phyloP scores from a whole-genome alignment of 148 eudicot genomes.

The Pharnaceum exiguum region DNA sequence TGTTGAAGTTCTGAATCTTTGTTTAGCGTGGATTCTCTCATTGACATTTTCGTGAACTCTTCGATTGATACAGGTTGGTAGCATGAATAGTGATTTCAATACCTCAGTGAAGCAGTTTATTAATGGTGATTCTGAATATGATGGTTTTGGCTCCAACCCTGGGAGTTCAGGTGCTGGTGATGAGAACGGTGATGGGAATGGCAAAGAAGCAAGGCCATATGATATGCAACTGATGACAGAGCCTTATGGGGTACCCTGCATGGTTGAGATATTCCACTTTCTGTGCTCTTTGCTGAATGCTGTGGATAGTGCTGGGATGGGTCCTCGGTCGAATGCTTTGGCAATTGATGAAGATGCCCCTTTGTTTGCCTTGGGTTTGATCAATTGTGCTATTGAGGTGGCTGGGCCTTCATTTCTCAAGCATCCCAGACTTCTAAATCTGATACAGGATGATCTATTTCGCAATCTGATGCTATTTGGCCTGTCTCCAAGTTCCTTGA shows the following conservation, averaged over 20 bases:
- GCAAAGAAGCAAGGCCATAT: constrained; percentile 47
- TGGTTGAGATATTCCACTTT: constrained; percentile 91
- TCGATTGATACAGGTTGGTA: constrained; percentile 38
- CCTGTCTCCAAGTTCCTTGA: constrained; percentile 80
- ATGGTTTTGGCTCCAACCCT: constrained; percentile 35
- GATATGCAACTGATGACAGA: constrained; percentile 50
- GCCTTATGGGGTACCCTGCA: constrained; percentile 85
- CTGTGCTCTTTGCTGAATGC: constrained; percentile 74
- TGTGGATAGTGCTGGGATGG: constrained; percentile 58
- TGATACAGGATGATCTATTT: constrained; percentile 86
- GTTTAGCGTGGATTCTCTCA: too few relatives aligned
- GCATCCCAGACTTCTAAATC: constrained; percentile 63
- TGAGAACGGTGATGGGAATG: constrained; percentile 47
- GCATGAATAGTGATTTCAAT: constrained; percentile 30
- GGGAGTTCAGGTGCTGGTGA: constrained; percentile 33
- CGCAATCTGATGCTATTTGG: constrained; percentile 85
- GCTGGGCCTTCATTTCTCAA: constrained; percentile 67
- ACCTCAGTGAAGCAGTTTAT: constrained; percentile 31
- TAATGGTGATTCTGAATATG: constrained; percentile 50
- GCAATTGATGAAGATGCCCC: constrained; percentile 93
- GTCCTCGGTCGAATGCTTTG: constrained; percentile 60
- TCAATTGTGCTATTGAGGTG: constrained; percentile 81
- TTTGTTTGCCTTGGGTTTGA: constrained; percentile 81
- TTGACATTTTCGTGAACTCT: neutral
- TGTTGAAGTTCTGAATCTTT: too few relatives aligned